phyloP scores from a whole-genome alignment of 305 asterid species.

The Solanum hybrid region DNA sequence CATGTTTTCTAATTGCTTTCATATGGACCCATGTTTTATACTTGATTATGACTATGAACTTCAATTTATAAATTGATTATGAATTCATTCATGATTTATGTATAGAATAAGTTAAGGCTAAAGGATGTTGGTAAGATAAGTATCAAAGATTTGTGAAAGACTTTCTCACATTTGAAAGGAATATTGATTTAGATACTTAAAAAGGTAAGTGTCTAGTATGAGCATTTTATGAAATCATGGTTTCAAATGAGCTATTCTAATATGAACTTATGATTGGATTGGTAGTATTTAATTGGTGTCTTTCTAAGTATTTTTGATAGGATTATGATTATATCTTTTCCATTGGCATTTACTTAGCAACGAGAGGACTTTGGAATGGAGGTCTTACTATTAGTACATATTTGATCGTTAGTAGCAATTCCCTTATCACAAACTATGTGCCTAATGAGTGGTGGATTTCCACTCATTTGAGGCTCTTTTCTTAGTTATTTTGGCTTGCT shows the following conservation, averaged over 20 bases:
- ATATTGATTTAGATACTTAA: neutral
- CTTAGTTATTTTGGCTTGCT: neutral
- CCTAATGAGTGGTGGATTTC: neutral
- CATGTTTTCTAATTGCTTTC: neutral
- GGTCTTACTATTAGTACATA: neutral
- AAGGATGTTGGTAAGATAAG: neutral
- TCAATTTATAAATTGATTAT: neutral
- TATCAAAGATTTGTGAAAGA: neutral
- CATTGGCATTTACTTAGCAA: neutral
- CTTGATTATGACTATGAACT: neutral
- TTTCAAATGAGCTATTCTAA: neutral
- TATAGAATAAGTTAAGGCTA: neutral
- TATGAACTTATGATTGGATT: neutral
- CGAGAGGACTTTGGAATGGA: neutral
- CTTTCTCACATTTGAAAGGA: neutral
- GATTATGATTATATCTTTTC: neutral
- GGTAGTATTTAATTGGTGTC: neutral
- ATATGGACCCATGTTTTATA: neutral
- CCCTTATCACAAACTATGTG: neutral
- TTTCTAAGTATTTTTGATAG: too few species aligned
- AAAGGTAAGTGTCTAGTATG: neutral
- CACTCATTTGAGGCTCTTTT: neutral
- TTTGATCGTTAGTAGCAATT: neutral
- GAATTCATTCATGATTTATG: neutral
- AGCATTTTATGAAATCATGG: neutral